Base-by-base conservation (phyloP, 148 eudicot species). In the Beta vulgaris region DNA sequence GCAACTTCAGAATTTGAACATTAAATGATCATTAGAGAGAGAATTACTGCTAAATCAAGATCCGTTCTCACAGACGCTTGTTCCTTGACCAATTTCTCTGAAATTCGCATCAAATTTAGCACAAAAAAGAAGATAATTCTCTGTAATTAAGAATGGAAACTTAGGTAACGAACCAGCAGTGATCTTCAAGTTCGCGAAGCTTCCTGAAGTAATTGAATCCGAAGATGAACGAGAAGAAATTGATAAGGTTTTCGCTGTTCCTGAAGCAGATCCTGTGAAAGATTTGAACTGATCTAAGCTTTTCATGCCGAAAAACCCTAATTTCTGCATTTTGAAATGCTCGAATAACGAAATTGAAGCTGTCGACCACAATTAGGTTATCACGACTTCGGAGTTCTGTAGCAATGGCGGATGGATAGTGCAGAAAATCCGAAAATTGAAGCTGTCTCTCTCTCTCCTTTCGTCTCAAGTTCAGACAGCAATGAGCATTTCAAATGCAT, bases 11-110 rank as follows among this genome's bases (percentile, higher is more conserved):
- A 59, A 42, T 46, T 28, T 7, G 68, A 21, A 19, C 34, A 25
- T 44, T 19, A 72, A 62, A 44, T 34, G 25, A 53, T 48, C 54
- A 49, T 0, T 34, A 77, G 70, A 72, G 72, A 26, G 66, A 76
- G 46, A 73, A 21, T 28, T 87, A 94, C 98, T 91, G 96, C 96
- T 77, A 89, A 78, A 73, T 90, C 92, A 15, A 92, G 93, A 75
- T 89, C 93, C 51, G 93, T 87, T 82, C 84, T 89, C 71, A 93
- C 89, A 59, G 91, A 87, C 62, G 96, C 98, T 82, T 95, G 98
- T 67, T 95, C 98, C 66, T 86, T 91, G n/a, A 90, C 91, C 84
- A 95, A 70, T 87, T 92, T 90, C 85, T 92, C 98, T 95, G 91
- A 25, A 81, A 80, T 49, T 16, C 65, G 29, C 34, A 73, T 31